Evolutionary conservation across 768 basidiomycete species (phyloP), one percentile per base, ranked within the genome.

Genomic region (Termitomyces sp.): DNA sequence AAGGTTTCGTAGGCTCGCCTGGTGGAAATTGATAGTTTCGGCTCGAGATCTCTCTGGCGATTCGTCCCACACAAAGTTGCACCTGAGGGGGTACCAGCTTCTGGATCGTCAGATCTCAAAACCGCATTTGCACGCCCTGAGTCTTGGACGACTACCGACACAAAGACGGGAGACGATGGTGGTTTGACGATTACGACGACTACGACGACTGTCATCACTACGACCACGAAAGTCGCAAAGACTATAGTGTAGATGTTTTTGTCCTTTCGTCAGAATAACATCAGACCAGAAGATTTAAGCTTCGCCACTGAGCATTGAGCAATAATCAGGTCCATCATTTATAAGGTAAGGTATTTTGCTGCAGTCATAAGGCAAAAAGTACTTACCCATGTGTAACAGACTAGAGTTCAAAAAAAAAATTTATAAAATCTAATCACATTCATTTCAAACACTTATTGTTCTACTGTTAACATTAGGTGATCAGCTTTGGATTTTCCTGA

Each of bases 61-160:
- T 50, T 38, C 14, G 49, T 50, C 15, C 23, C 15, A 37, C 35
- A 38, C 14, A 50, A 15, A 26, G 8, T 26, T 5, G 5, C 33
- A 50, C 9, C 49, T 14, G 49, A 50, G 17, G 23, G 9, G 8
- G 35, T 12, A 9, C 21, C 49, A 8, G 41, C 23, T 15, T 30
- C 11, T 17, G 9, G 30, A 14, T 50, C 50, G 14, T 9, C n/a
- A 11, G 21, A 56, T 28, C 9, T 17, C 5, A 2, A 31, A 47
- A 6, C 17, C 11, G 3, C 6, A 48, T 21, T 5, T 28, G 5
- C 46, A 26, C 30, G 46, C 40, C 54, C 59, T 6, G 35, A 46
- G 19, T 61, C 57, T 19, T 56, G 64, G 8, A 63, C 56, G 12
- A 63, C 67, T 35, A 70, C 50, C 62, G 21, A 55, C 19, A 28